These are phyloP conservation scores for Ophiostoma populinum DNA, from an alignment of 2,329 filamentous ascomycete species.

Conservation along the genomic window DNA sequence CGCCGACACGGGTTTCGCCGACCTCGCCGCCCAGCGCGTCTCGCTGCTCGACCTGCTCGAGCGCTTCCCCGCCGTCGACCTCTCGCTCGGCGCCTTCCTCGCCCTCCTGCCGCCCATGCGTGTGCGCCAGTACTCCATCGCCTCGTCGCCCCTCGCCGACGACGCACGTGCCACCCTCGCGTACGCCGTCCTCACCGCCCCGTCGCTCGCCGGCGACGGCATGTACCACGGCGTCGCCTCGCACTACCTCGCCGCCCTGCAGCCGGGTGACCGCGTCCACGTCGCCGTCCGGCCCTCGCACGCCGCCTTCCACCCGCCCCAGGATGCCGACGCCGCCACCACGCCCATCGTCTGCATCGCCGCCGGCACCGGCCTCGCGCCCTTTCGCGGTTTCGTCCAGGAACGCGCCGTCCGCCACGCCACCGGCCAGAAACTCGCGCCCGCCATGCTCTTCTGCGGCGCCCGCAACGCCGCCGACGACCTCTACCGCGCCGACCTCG, in stretches of 20 bases:
- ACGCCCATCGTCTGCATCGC: slow-evolving; percentile 33
- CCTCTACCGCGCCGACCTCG: slow-evolving; percentile 37
- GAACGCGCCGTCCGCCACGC: slow-evolving; percentile 36
- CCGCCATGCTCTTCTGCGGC: slow-evolving; percentile 11
- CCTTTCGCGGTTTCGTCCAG: slow-evolving; percentile 44
- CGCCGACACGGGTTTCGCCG: slow-evolving; percentile 26
- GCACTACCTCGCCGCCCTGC: slow-evolving; percentile 36
- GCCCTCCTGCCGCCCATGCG: slow-evolving; percentile 47
- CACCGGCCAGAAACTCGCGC: slow-evolving; percentile 19
- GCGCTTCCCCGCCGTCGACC: slow-evolving; percentile 30
- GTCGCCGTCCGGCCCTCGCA: slow-evolving; percentile 31
- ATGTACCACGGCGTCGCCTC: slow-evolving; percentile 40
- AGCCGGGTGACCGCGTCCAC: slow-evolving; percentile 29
- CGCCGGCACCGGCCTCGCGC: slow-evolving; percentile 38
- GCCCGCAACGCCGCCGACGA: slow-evolving; percentile 10
- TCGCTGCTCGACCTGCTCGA: slow-evolving; percentile 47
- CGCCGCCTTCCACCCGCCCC: slow-evolving; percentile 29
- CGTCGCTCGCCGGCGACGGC: slow-evolving; percentile 25
- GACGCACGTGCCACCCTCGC: slow-evolving; percentile 37
- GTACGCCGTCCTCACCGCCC: slow-evolving; percentile 45
- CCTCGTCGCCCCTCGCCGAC: slow-evolving; percentile 48
- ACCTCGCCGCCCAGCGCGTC: slow-evolving; percentile 37
- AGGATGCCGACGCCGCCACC: slow-evolving; percentile 23
- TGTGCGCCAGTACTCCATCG: slow-evolving; percentile 39
- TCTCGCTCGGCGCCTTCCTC: slow-evolving; percentile 43